Evolutionary conservation across 345 rosid genomes (phyloP).

Genomic region (Xanthoceras sorbifolium): DNA sequence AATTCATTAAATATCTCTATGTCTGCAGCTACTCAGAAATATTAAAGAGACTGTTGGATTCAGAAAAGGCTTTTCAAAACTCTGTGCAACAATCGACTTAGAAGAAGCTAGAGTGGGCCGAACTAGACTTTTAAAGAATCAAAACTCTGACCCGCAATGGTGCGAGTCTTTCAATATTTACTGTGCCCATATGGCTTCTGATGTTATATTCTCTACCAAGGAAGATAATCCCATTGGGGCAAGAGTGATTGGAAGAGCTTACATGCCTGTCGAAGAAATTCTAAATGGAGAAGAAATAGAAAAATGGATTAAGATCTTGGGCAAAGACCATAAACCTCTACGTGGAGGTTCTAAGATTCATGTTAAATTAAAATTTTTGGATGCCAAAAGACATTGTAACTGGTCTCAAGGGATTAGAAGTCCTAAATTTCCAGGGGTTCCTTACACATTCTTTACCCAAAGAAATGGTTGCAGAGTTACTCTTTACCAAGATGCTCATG

Average conservation of each 20-base stretch:
- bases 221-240: constrained; percentile 37
- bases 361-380: constrained; percentile 40
- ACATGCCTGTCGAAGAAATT: constrained; percentile 38
- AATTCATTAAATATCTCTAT: not conserved
- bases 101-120: constrained; percentile 43
- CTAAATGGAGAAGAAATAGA: constrained; percentile 41
- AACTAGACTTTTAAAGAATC: constrained; percentile 33
- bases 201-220: constrained; percentile 47
- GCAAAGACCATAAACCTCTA: constrained; percentile 24
- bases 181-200: constrained; percentile 53
- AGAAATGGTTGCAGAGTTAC: constrained; percentile 47
- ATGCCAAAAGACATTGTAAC: constrained; percentile 26
- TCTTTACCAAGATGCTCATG: constrained; percentile 65
- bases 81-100: constrained; percentile 42
- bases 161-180: constrained; percentile 46
- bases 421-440: constrained; percentile 48
- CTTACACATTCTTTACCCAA: constrained; percentile 47
- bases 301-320: constrained; percentile 39
- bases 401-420: constrained; percentile 52
- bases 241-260: constrained; percentile 45
- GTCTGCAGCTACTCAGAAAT: constrained; percentile 33
- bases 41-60: constrained; percentile 27
- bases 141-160: constrained; percentile 35
- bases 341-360: constrained; percentile 39
- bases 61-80: constrained; percentile 34